A percentile compares a stretch with the other conserved stretches of the same genome.
These are phyloP conservation scores for Boletus subparvulus DNA, from an alignment of 768 basidiomycete species.

Conservation along the genomic window DNA sequence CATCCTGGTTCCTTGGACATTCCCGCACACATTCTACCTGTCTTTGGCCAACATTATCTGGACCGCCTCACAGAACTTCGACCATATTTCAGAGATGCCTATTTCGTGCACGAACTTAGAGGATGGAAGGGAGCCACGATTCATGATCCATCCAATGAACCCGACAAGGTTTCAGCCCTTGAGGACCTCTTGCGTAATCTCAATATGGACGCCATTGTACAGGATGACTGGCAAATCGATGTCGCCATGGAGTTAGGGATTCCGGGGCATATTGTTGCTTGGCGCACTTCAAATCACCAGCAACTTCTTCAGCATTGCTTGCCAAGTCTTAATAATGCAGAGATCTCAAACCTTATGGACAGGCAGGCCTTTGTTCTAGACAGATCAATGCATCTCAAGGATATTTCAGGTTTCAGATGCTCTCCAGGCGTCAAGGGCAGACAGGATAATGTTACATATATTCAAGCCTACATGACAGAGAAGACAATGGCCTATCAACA, in stretches of 20 bases:
- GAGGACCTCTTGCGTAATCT: not conserved
- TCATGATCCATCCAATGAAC: not conserved
- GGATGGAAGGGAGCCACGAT: not conserved
- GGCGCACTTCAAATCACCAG: not conserved
- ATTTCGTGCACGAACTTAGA: not conserved
- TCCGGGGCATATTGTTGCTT: not conserved
- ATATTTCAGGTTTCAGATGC: not conserved
- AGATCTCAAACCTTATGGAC: too few relatives aligned
- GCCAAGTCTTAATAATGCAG: not conserved
- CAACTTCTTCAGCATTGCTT: not conserved
- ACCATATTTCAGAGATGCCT: not conserved
- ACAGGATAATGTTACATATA: not conserved
- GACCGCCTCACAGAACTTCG: not conserved
- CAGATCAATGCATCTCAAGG: not conserved
- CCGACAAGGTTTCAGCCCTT: not conserved
- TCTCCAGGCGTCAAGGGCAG: not conserved
- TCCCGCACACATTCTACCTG: too few relatives aligned
- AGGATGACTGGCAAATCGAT: not conserved
- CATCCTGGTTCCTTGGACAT: too few relatives aligned
- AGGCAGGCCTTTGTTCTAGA: too few relatives aligned
- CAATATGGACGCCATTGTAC: not conserved
- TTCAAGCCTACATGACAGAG: constrained; percentile 11
- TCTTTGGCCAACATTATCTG: too few relatives aligned
- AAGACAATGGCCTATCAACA: constrained; percentile 5
- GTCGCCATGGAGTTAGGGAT: not conserved